Conservation (phyloP, 2,329 filamentous ascomycete species). For the Xylaria arbuscula region DNA sequence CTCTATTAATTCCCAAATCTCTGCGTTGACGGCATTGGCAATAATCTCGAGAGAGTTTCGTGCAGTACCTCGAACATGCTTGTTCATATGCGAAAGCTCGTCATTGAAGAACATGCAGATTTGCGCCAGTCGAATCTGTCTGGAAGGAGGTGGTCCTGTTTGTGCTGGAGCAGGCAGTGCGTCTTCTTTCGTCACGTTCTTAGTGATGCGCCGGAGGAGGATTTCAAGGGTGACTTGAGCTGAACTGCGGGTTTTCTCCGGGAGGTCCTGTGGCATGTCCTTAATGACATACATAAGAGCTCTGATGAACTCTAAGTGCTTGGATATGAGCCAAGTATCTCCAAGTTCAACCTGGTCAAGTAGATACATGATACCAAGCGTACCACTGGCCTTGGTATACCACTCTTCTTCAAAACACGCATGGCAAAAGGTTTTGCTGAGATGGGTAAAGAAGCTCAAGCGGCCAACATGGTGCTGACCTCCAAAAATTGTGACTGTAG, state of each 20-base stretch:
- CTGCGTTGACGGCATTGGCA: slow-evolving; percentile 78
- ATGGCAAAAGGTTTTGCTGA: slow-evolving; percentile 88
- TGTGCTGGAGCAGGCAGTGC: slow-evolving; percentile 57
- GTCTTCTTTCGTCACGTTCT: slow-evolving; percentile 83
- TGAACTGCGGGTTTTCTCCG: slow-evolving; percentile 85
- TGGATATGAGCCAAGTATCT: slow-evolving; percentile 82
- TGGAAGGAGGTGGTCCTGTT: slow-evolving; percentile 59
- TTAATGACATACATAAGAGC: slow-evolving; percentile 98
- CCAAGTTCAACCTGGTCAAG: slow-evolving; percentile 87
- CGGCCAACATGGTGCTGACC: slow-evolving; percentile 75
- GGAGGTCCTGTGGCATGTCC: slow-evolving; percentile 94
- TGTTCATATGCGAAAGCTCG: slow-evolving; percentile 95
- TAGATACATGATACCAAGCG: slow-evolving; percentile 87
- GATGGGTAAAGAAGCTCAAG: slow-evolving; percentile 84
- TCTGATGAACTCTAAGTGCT: slow-evolving; percentile 87
- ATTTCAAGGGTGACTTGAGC: slow-evolving; percentile 86
- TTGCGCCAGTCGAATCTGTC: slow-evolving; percentile 72
- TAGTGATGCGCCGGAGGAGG: slow-evolving; percentile 81
- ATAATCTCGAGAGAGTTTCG: slow-evolving; percentile 84
- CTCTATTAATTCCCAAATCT: slow-evolving; percentile 88
- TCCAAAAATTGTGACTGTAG: slow-evolving; percentile 82
- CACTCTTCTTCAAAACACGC: slow-evolving; percentile 98
- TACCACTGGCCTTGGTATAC: slow-evolving; percentile 97
- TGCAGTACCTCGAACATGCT: slow-evolving; percentile 88
- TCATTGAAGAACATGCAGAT: slow-evolving; percentile 87